Percentiles rank a stretch among this genome's conserved stretches.
phyloP scores from a whole-genome alignment of 2,329 filamentous ascomycete species.

The Westerdykella sp. region DNA sequence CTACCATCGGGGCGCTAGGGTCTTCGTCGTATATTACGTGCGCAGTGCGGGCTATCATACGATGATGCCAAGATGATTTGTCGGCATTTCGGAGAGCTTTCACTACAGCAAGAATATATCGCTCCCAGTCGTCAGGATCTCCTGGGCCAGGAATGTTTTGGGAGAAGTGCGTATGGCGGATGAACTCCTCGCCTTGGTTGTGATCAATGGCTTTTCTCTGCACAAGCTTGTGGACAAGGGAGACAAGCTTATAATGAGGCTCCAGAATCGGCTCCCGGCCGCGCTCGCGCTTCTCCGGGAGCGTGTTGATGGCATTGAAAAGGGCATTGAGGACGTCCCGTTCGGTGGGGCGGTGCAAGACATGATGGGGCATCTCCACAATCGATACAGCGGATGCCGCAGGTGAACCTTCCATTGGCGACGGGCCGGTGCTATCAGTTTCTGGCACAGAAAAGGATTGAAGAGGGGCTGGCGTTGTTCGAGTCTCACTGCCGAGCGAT shows the following conservation, averaged over 20 bases:
- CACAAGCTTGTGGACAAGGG: slow-evolving; percentile 76
- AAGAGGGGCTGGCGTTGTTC: too few relatives aligned
- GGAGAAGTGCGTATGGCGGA: slow-evolving; percentile 51
- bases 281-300: slow-evolving; percentile 56
- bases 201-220: slow-evolving; percentile 42
- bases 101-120: slow-evolving; percentile 58
- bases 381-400: too few relatives aligned
- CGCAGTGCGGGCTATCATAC: slow-evolving; percentile 72
- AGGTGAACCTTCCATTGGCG: too few relatives aligned
- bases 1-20: slow-evolving; percentile 45
- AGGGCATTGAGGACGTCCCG: slow-evolving; percentile 52
- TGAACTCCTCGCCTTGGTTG: slow-evolving; percentile 44
- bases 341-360: slow-evolving; percentile 10
- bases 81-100: slow-evolving; percentile 62
- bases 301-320: slow-evolving; percentile 53
- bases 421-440: too few relatives aligned
- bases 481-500: too few relatives aligned
- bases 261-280: slow-evolving; percentile 75
- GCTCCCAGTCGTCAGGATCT: slow-evolving; percentile 50
- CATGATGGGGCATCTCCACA: too few relatives aligned
- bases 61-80: slow-evolving; percentile 92
- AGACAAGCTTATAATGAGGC: slow-evolving; percentile 86
- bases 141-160: slow-evolving; percentile 46
- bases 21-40: slow-evolving; percentile 58
- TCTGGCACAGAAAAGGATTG: too few relatives aligned